These are phyloP conservation scores for Neonectria hederae DNA, from an alignment of 2,329 filamentous ascomycete genomes.

Conservation along the genomic window DNA sequence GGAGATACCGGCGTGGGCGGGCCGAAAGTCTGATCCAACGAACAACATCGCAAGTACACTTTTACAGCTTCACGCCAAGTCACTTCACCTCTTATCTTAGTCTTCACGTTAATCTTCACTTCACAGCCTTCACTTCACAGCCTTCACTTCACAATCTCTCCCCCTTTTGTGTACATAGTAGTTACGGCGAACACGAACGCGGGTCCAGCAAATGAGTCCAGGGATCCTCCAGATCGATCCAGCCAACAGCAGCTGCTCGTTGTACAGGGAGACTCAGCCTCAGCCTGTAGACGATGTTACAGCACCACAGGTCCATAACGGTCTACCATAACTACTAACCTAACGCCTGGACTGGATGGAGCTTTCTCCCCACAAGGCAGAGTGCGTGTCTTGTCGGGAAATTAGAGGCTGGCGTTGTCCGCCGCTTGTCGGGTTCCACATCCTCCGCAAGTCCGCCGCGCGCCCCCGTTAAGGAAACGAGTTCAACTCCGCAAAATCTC, in stretches of 20 bases:
- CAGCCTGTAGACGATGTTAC: neutral
- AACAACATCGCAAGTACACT: neutral
- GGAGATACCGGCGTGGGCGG: neutral
- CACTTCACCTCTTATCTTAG: neutral
- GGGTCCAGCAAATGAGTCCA: conserved; percentile 19
- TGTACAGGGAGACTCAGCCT: neutral
- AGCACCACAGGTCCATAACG: neutral
- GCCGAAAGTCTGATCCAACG: neutral
- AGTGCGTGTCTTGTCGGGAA: conserved; percentile 8
- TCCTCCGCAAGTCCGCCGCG: conserved; percentile 19
- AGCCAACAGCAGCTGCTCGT: conserved; percentile 4
- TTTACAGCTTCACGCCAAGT: neutral
- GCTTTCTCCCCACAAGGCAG: conserved; percentile 10
- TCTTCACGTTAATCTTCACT: neutral
- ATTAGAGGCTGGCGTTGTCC: conserved; percentile 2
- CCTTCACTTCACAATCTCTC: no score
- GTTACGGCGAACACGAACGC: conserved; percentile 28
- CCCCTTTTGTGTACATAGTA: no score
- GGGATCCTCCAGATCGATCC: conserved; percentile 26
- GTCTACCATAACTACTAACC: neutral
- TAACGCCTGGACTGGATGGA: neutral
- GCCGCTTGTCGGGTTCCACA: neutral
- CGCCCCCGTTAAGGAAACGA: neutral
- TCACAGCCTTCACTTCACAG: neutral
- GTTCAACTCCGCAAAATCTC: neutral